These are phyloP conservation scores for Pleurotus platypus DNA, from an alignment of 768 basidiomycete genomes.

Conservation along the genomic window DNA sequence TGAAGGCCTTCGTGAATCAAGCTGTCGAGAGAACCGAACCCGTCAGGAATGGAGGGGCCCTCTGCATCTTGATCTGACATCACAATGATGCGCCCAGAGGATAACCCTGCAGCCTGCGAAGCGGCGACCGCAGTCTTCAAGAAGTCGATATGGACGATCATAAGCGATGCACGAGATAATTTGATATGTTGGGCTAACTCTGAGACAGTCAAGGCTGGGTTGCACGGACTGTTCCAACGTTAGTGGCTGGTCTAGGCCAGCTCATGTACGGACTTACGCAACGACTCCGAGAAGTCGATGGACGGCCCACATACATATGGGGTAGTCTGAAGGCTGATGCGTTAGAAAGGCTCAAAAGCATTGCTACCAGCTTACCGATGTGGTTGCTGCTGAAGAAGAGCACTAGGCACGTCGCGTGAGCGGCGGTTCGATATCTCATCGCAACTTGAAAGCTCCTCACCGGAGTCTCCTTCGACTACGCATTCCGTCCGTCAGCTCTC, in stretches of 20 bases:
- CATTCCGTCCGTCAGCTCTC: background rate
- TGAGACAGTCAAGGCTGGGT: constrained; percentile 10
- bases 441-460: constrained; percentile 33
- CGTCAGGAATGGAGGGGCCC: constrained; percentile 24
- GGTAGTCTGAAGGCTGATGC: constrained; percentile 37
- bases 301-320: constrained; percentile 43
- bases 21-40: constrained; percentile 26
- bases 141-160: constrained; percentile 45
- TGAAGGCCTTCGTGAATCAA: constrained; percentile 48
- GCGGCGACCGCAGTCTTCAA: constrained; percentile 31
- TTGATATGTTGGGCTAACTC: constrained; percentile 13
- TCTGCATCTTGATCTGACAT: constrained; percentile 38
- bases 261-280: constrained; percentile 11
- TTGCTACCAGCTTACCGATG: constrained; percentile 38
- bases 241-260: background rate
- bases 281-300: constrained; percentile 21
- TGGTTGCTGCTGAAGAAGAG: constrained; percentile 67
- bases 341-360: no score
- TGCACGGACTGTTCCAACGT: constrained; percentile 11
- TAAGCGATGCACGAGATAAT: constrained; percentile 30
- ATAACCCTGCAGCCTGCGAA: constrained; percentile 37
- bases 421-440: background rate
- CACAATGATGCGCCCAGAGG: constrained; percentile 30
- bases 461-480: constrained; percentile 46
- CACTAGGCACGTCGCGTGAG: constrained; percentile 30